phyloP scores from a whole-genome alignment of 441 rosid genomes.

The Mallotus repandus region DNA sequence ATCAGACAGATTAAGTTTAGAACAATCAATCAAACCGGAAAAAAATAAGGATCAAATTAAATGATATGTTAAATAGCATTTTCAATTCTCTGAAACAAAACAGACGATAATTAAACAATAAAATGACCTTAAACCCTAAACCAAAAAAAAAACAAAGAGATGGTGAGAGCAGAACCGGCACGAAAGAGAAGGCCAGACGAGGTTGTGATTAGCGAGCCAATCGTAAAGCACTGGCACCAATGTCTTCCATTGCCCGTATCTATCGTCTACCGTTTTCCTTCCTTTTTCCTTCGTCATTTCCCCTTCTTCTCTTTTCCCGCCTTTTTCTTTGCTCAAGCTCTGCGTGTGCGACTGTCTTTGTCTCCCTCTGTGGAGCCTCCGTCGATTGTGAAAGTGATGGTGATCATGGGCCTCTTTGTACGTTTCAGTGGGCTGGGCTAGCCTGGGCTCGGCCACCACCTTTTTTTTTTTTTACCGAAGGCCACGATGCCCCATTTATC shows the following conservation, averaged over 20 bases:
- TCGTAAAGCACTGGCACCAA: slow-evolving; percentile 87
- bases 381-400: no score
- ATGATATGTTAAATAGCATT: no score
- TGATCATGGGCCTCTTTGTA: no score
- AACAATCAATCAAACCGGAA: slow-evolving; percentile 8
- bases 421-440: no score
- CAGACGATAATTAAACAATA: no score
- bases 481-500: no score
- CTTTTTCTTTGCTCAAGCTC: neutral
- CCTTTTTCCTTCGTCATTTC: slow-evolving; percentile 22
- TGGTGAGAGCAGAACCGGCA: slow-evolving; percentile 49
- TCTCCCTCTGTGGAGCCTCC: neutral
- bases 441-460: no score
- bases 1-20: neutral
- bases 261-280: slow-evolving; percentile 56
- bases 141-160: neutral
- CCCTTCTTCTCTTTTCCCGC: slow-evolving; percentile 23
- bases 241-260: slow-evolving; percentile 78
- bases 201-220: slow-evolving; percentile 84
- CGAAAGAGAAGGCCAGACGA: slow-evolving; percentile 92
- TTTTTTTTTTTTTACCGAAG: no score
- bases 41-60: neutral
- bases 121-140: slow-evolving; percentile 12
- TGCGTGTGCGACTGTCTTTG: neutral
- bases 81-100: no score